Evolutionary conservation across 129 eudicot species (phyloP).

Genomic region (Arctium minus): DNA sequence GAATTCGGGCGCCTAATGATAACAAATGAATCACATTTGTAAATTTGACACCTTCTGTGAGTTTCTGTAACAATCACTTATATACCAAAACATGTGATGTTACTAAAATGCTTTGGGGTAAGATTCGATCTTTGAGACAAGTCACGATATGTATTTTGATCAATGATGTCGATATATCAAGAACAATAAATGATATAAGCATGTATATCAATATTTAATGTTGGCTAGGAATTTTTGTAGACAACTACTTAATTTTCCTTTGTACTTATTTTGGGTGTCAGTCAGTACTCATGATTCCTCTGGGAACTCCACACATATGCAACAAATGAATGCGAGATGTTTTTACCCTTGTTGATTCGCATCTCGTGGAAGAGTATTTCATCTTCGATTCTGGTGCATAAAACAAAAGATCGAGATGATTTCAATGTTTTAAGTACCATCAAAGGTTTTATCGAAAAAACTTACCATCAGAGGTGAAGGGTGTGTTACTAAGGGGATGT

Average conservation of each 20-base stretch:
- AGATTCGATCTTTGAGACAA: neutral
- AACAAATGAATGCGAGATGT: neutral
- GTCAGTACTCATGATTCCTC: neutral
- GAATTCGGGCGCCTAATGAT: neutral
- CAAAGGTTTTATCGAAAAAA: neutral
- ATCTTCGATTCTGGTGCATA: neutral
- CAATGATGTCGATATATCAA: neutral
- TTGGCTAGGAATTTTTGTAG: neutral
- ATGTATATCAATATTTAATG: neutral
- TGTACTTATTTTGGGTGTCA: neutral
- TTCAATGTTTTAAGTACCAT: too few relatives aligned
- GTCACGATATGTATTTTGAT: constrained; percentile 2
- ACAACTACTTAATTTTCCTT: neutral
- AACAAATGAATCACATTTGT: neutral
- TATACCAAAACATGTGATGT: neutral
- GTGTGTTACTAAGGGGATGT: neutral
- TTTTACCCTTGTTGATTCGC: neutral
- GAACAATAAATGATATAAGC: neutral
- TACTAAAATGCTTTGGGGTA: neutral
- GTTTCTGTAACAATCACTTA: neutral
- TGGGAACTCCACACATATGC: constrained; percentile 1
- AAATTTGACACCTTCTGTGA: neutral
- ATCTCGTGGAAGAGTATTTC: neutral
- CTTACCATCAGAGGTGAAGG: neutral
- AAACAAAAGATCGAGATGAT: neutral